These are phyloP conservation scores for Allodekkera sacchari DNA, from an alignment of 805 yeast species.

Conservation along the genomic window DNA sequence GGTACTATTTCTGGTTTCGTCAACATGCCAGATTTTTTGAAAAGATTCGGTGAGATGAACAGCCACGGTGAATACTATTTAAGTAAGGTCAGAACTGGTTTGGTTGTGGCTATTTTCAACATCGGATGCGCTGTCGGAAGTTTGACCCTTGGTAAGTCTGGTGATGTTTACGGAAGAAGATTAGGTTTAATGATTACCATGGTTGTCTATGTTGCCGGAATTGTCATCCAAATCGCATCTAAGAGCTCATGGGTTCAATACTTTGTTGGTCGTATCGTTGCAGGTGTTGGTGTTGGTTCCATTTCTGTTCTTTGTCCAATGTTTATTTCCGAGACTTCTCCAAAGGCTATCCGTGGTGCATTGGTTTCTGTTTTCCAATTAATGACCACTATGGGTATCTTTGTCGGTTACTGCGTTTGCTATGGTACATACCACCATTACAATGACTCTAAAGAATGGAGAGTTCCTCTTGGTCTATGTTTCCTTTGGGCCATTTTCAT, in stretches of 20 bases:
- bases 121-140: conserved; percentile 73
- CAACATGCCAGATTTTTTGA: conserved; percentile 45
- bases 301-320: conserved; percentile 46
- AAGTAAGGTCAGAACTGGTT: conserved; percentile 47
- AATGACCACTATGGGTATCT: conserved; percentile 63
- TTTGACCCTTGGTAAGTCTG: conserved; percentile 45
- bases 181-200: conserved; percentile 44
- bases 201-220: conserved; percentile 52
- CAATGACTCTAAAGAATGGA: conserved; percentile 50
- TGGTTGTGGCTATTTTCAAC: conserved; percentile 64
- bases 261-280: conserved; percentile 51
- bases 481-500: conserved; percentile 45
- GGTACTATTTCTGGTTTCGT: conserved; percentile 71
- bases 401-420: conserved; percentile 60
- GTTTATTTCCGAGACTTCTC: conserved; percentile 63
- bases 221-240: conserved; percentile 52
- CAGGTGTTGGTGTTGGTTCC: conserved; percentile 50
- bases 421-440: conserved; percentile 51
- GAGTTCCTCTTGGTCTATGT: conserved; percentile 50
- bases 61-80: conserved; percentile 33
- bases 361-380: conserved; percentile 64
- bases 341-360: conserved; percentile 64
- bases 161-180: conserved; percentile 56
- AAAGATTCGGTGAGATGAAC: conserved; percentile 38
- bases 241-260: conserved; percentile 51